Evolutionary conservation across 805 yeast genomes (phyloP).

Genomic region (Wickerhamiella brachini): DNA sequence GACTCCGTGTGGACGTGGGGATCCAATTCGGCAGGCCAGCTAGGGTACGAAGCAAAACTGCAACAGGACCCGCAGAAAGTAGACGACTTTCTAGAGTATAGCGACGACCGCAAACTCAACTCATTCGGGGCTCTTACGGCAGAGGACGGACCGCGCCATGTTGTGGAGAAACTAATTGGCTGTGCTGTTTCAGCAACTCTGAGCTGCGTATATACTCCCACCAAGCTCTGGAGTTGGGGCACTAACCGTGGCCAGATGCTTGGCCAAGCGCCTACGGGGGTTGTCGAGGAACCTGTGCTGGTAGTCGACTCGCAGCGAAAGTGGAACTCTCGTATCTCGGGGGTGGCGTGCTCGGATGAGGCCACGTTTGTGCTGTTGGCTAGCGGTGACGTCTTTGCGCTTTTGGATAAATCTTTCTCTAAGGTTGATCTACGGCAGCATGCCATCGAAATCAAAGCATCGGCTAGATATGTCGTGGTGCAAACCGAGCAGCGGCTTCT

Average conservation of each 20-base stretch:
- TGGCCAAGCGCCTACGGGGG: conserved; percentile 4
- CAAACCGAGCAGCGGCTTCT: conserved; percentile 8
- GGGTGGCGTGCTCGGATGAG: conserved; percentile 10
- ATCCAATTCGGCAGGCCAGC: conserved; percentile 12
- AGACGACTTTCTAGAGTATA: conserved; percentile 9
- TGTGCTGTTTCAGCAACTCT: conserved; percentile 1
- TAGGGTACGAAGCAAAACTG: conserved; percentile 11
- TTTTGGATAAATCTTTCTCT: conserved; percentile 1
- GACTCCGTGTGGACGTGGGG: conserved; percentile 17
- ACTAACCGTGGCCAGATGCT: conserved; percentile 17
- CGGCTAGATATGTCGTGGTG: conserved; percentile 10
- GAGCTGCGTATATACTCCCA: conserved; percentile 3
- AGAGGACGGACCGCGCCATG: background rate
- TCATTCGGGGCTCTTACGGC: conserved; percentile 11
- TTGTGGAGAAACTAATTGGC: conserved; percentile 6
- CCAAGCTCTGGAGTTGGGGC: conserved; percentile 17
- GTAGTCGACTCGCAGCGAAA: conserved; percentile 2
- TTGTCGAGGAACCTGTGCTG: conserved; percentile 9
- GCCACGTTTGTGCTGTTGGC: conserved; percentile 10
- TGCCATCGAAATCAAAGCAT: conserved; percentile 5
- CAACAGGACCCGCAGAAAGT: conserved; percentile 8
- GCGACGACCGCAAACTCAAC: background rate
- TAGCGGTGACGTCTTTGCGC: conserved; percentile 6
- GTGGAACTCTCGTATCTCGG: conserved; percentile 5
- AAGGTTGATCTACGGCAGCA: background rate